A percentile compares a stretch with the other conserved stretches of the same genome.
Conservation (phyloP, 2,329 filamentous ascomycete genomes). For the Ceratocystis colombiana region DNA sequence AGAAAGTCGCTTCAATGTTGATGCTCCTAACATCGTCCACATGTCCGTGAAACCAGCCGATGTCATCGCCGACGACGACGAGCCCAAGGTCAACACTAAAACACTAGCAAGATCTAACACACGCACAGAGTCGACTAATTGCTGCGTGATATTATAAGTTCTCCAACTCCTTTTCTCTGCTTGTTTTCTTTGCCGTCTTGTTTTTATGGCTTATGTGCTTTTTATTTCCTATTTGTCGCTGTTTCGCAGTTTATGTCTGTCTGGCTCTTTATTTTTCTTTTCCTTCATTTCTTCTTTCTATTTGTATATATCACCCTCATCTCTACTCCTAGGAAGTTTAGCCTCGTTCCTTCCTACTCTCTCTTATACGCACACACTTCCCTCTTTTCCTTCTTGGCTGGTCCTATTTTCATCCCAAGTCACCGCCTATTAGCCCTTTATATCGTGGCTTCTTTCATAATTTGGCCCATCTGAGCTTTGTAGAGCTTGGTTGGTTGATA, state of each 20-base stretch:
- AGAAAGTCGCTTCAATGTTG: constrained; percentile 72
- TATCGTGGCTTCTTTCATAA: background rate
- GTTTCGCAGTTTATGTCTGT: constrained; percentile 4
- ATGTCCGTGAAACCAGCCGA: constrained; percentile 88
- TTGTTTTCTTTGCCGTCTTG: background rate
- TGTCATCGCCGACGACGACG: constrained; percentile 67
- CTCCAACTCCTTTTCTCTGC: constrained; percentile 8
- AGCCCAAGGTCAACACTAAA: constrained; percentile 57
- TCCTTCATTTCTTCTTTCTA: background rate
- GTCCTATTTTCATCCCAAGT: background rate
- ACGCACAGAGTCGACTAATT: constrained; percentile 37
- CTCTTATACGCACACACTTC: background rate
- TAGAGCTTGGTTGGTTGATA: background rate
- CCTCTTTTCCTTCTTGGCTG: background rate
- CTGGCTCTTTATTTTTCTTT: background rate
- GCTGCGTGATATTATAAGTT: constrained; percentile 44
- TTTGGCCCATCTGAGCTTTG: background rate
- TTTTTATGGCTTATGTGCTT: background rate
- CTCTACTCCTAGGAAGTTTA: too few relatives aligned
- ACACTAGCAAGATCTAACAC: constrained; percentile 35
- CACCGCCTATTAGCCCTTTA: background rate
- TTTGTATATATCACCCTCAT: background rate
- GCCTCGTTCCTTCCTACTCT: background rate
- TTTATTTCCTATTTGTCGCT: background rate
- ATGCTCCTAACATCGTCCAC: constrained; percentile 76